Evolutionary conservation across 2,329 filamentous ascomycete species (phyloP), one percentile per base, ranked within the genome.

Genomic region (Exophiala xenobiotica): DNA sequence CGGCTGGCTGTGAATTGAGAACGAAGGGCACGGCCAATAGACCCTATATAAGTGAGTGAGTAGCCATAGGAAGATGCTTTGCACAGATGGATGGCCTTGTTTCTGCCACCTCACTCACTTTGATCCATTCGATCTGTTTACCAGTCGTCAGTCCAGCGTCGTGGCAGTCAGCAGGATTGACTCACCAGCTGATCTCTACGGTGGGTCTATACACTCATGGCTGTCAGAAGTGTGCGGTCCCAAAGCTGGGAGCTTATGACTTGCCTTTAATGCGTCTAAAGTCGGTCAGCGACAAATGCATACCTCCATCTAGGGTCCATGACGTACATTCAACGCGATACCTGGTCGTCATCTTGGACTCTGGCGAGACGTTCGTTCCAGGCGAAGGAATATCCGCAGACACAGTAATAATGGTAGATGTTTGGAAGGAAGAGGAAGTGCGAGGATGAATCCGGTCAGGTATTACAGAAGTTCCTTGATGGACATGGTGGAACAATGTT

Each of bases 11-110:
- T 1, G 92, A 96, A 69, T 96, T 90, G 47, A 99, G 81, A 31
- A 99, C 92, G 67, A 99, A 99, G 0, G 93, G 93, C 0, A 97
- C 92, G 1, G 93, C 93, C 9, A 97, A 77, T 3, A 97, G 80
- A 31, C 87, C 88, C 69, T 74, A 18, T 49, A 45, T 29, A 46
- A 54, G 57, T 65, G 65, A 59, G 63, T 24, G n/a, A n/a, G n/a
- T 11, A 45, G 23, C 46, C 8, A 14, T 23, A 18, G 6, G 7
- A 9, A 37, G 8, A 14, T 12, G 19, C 33, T 12, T 20, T 20
- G n/a, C n/a, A n/a, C n/a, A n/a, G n/a, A n/a, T n/a, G n/a, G n/a
- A n/a, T n/a, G n/a, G n/a, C n/a, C n/a, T n/a, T n/a, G n/a, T n/a
- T n/a, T n/a, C n/a, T n/a, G n/a, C n/a, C n/a, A n/a, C n/a, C n/a